Evolutionary conservation across 371 early-diverging fungal genomes (phyloP), one percentile per base, ranked within the genome.

Genomic region (Synchytrium microbalum): DNA sequence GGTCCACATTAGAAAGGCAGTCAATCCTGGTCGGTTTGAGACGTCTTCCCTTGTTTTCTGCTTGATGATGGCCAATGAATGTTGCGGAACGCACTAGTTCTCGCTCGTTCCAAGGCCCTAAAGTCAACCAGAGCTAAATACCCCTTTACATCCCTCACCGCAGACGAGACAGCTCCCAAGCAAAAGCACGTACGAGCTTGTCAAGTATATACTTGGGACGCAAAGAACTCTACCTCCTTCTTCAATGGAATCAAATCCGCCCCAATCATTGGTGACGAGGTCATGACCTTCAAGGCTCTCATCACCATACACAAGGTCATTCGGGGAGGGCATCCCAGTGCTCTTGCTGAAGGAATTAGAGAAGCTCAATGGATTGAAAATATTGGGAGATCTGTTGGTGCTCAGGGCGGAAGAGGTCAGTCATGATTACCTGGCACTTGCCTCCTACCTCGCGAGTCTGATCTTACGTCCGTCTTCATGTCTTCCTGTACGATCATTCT

Each of bases 141-240:
- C n/a, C n/a, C n/a, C n/a, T n/a, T n/a, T n/a, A n/a, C n/a, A n/a
- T n/a, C n/a, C 16, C 88, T 91, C 16, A 86, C 85, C 58, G 65
- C 79, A 28, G 96, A 95, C 56, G 96, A 97, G 74, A 84, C 88
- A 14, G 91, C 98, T 14, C 98, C 98, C 63, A 97, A 97, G 75
- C 95, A 95, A 72, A 97, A 97, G 78, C 98, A 97, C 75, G 96
- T 96, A 55, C 72, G 77, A 27, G 89, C 86, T 52, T 88, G 87
- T 65, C 92, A 94, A 67, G 86, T 96, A 5, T 98, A 92, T 75
- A 96, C 96, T 27, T 92, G 92, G 91, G 97, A 98, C 72, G 84
- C 88, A 73, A 88, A 91, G 68, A 86, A 90, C 2, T 87, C 92
- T 13, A 83, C 84, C 52, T 84, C 92, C 24, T 84, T 98, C 62